These are phyloP conservation scores for Andrographis paniculata DNA, from an alignment of 305 asterid genomes.

Conservation along the genomic window DNA sequence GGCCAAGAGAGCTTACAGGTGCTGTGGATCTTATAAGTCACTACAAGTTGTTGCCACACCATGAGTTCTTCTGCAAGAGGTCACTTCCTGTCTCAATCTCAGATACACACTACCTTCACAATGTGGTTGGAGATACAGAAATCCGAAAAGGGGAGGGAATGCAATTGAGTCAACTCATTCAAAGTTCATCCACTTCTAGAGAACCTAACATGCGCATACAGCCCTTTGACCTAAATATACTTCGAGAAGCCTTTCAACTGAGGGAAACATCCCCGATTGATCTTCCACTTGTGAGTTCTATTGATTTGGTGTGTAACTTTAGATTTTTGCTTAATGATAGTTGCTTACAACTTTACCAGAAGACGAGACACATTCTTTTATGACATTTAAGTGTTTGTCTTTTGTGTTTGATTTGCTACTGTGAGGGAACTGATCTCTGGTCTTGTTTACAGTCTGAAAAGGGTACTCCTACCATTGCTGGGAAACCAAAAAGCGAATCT, in stretches of 20 bases:
- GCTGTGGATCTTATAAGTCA: constrained; percentile 82
- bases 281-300: constrained; percentile 60
- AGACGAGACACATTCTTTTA: neutral
- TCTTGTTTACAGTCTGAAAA: constrained; percentile 60
- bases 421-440: constrained; percentile 4
- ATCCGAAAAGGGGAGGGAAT: constrained; percentile 93
- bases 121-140: constrained; percentile 88
- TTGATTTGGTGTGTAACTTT: neutral
- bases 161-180: constrained; percentile 82
- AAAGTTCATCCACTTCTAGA: constrained; percentile 45
- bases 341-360: neutral
- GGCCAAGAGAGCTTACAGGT: constrained; percentile 93
- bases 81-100: constrained; percentile 73
- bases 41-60: constrained; percentile 70
- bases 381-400: neutral
- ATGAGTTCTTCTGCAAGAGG: constrained; percentile 87
- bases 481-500: constrained; percentile 65
- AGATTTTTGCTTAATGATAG: neutral
- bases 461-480: constrained; percentile 75
- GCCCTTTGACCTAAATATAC: constrained; percentile 70
- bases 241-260: constrained; percentile 77
- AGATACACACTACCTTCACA: constrained; percentile 88
- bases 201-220: constrained; percentile 53
- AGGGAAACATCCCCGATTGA: constrained; percentile 66
- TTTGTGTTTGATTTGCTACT: neutral